These are phyloP conservation scores for Nemania sp. DNA, from an alignment of 2,329 filamentous ascomycete genomes.

Conservation along the genomic window DNA sequence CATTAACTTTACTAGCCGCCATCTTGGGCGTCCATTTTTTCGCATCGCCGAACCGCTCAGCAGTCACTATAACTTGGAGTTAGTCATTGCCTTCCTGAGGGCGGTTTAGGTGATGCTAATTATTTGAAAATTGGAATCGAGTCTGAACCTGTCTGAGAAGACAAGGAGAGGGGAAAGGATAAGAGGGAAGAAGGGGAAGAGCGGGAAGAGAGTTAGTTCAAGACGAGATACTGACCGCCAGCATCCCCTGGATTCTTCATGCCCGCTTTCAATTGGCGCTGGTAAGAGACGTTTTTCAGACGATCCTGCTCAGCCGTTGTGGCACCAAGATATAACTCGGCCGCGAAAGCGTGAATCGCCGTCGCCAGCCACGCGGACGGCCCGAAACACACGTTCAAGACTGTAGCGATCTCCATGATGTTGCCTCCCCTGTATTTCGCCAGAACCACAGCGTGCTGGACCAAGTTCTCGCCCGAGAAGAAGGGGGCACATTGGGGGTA, in stretches of 20 bases:
- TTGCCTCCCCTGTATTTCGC: slow-evolving; percentile 41
- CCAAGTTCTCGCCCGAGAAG: slow-evolving; percentile 38
- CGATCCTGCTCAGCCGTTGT: slow-evolving; percentile 51
- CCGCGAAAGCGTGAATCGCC: slow-evolving; percentile 53
- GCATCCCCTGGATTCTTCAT: slow-evolving; percentile 47
- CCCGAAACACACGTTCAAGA: slow-evolving; percentile 55
- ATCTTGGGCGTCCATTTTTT: slow-evolving; percentile 20
- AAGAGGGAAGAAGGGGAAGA: no score
- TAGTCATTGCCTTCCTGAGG: background rate
- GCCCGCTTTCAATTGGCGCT: slow-evolving; percentile 51
- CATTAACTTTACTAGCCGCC: background rate
- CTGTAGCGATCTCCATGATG: slow-evolving; percentile 44
- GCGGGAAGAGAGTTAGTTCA: background rate
- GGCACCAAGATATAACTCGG: slow-evolving; percentile 50
- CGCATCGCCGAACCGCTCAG: slow-evolving; percentile 43
- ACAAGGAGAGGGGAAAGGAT: background rate
- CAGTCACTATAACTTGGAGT: slow-evolving; percentile 33
- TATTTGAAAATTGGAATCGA: background rate
- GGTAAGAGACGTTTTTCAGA: slow-evolving; percentile 50
- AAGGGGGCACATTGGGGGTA: slow-evolving; percentile 54
- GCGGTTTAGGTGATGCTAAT: background rate
- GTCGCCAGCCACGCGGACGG: slow-evolving; percentile 58
- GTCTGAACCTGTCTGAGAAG: background rate
- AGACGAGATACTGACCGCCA: slow-evolving; percentile 30
- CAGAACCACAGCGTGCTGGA: slow-evolving; percentile 39